A percentile compares a stretch with the other conserved stretches of the same genome.
Conservation (phyloP, 164 flowering plant genomes). For the Tetracentron sinense region DNA sequence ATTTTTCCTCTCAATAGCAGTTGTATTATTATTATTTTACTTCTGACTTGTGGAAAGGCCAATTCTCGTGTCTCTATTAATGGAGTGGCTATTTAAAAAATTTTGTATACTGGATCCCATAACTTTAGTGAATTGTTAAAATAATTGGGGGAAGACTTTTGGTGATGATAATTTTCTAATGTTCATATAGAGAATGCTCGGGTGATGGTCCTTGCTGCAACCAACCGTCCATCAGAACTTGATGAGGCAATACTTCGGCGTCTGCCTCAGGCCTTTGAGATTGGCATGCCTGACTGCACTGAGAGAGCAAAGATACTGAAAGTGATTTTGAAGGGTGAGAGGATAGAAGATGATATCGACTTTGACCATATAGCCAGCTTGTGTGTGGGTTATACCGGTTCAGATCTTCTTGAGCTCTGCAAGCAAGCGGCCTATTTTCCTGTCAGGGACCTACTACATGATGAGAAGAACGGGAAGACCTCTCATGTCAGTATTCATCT, state of each 20-base stretch:
- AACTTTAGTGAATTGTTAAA: neutral
- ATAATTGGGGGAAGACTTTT: neutral
- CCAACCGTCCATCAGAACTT: slow-evolving; percentile 96
- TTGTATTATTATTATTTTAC: too few relatives aligned
- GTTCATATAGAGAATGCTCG: slow-evolving; percentile 65
- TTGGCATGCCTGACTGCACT: slow-evolving; percentile 68
- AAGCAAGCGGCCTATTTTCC: slow-evolving; percentile 95
- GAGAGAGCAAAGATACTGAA: slow-evolving; percentile 83
- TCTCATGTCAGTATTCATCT: slow-evolving; percentile 42
- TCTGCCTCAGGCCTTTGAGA: slow-evolving; percentile 93
- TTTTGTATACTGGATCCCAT: neutral
- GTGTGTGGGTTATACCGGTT: slow-evolving; percentile 89
- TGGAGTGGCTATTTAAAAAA: neutral
- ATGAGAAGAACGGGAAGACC: slow-evolving; percentile 63
- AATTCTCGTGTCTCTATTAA: neutral
- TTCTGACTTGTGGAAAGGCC: too few relatives aligned
- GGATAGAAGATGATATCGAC: slow-evolving; percentile 59
- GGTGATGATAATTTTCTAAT: slow-evolving; percentile 6
- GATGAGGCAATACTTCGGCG: slow-evolving; percentile 99
- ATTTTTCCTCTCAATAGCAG: neutral
- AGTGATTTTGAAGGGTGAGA: slow-evolving; percentile 83
- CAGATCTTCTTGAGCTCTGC: slow-evolving; percentile 93
- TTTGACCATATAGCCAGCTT: slow-evolving; percentile 58
- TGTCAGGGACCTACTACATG: slow-evolving; percentile 74
- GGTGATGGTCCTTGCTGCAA: slow-evolving; percentile 98